Evolutionary conservation across 495 filamentous ascomycete species (phyloP), one percentile per base, ranked within the genome.

Genomic region (Penicillium riverlandense): DNA sequence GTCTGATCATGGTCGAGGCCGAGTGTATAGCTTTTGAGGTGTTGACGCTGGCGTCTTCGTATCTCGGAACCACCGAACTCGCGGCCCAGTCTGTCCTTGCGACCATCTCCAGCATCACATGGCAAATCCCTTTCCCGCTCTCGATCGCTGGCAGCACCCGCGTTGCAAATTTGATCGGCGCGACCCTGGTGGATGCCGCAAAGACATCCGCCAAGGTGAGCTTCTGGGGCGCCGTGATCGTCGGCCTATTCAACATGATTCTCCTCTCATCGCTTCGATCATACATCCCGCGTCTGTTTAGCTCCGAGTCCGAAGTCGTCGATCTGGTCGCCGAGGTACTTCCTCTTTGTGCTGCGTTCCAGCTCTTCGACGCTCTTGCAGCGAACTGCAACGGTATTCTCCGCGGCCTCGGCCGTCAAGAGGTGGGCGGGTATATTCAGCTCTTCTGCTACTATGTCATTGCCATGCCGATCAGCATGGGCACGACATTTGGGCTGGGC

Each of bases 1-100:
- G 90, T 4, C 78, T 96, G 57, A 63, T 94, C 35, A 96, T 95
- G 88, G 85, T 97, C 1, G 83, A 92, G 59, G 90, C 90, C 7
- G 91, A 96, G 58, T 91, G 80, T 62, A 75, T 95, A 6, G 87
- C 87, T 12, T 90, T 92, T 52, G 87, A 90, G 56, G 74, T 90
- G 33, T 61, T 92, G 36, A 90, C 86, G 0, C 70, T 92, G 10
- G 77, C 79, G 7, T 77, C 84, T 0, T 80, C 80, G 12, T 83
- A 84, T 44, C 79, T 90, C 40, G 82, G 80, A 14, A 84, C 83
- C 0, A 74, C 77, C 1, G 75, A 78, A 33, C 70, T 92, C 7
- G 85, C 85, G 1, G 82, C 85, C 0, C 83, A 89, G 48, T 79
- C 79, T 9, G 72, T 87, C 8, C 61, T 88, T 9, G 66, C 71